phyloP scores from a whole-genome alignment of 768 basidiomycete genomes.

The Pulveroboletus sp. region DNA sequence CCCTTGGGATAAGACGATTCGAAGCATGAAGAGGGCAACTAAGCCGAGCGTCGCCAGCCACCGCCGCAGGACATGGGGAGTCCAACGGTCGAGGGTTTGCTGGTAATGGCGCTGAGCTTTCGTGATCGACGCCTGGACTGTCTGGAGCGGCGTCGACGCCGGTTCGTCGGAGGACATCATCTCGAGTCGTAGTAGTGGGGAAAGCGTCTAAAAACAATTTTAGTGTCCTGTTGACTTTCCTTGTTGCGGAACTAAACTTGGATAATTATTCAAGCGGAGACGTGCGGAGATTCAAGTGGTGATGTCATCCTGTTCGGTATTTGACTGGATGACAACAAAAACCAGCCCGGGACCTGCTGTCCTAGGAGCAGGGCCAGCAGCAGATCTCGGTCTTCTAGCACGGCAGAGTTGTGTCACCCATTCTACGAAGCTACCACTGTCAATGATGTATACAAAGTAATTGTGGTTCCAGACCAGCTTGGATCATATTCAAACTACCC shows the following conservation, averaged over 20 bases:
- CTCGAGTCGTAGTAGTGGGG: constrained; percentile 8
- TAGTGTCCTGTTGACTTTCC: neutral
- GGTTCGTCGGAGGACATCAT: constrained; percentile 37
- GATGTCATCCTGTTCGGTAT: too few relatives aligned
- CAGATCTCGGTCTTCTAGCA: too few relatives aligned
- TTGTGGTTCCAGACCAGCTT: too few relatives aligned
- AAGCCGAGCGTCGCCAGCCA: constrained; percentile 80
- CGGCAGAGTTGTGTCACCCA: too few relatives aligned
- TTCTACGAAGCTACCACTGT: too few relatives aligned
- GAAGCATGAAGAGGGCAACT: constrained; percentile 71
- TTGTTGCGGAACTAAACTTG: neutral
- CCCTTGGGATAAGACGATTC: constrained; percentile 87
- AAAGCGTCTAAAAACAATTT: neutral
- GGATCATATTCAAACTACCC: too few relatives aligned
- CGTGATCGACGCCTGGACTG: constrained; percentile 23
- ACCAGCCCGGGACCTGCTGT: too few relatives aligned
- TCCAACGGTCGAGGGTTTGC: constrained; percentile 85
- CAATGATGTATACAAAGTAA: too few relatives aligned
- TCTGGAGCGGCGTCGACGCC: constrained; percentile 25
- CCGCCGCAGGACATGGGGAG: constrained; percentile 84
- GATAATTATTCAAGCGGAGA: constrained; percentile 14
- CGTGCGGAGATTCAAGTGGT: neutral
- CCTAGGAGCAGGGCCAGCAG: too few relatives aligned
- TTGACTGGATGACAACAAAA: too few relatives aligned
- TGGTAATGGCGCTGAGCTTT: constrained; percentile 80